Conservation (phyloP, 495 filamentous ascomycete genomes). For the Xanthoparmelia taractica region DNA sequence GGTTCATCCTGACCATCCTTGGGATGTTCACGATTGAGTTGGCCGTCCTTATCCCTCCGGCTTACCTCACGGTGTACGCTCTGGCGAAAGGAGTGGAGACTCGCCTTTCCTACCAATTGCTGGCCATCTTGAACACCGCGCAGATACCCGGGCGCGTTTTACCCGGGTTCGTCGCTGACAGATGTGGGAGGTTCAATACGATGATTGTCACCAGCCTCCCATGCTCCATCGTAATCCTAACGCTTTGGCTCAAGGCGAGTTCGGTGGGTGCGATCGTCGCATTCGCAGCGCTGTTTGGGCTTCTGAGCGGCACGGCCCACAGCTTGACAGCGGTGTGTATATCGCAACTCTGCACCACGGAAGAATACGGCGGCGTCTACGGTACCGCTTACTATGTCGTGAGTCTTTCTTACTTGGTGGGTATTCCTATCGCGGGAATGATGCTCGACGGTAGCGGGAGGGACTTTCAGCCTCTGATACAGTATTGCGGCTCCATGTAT, state of each 20-base stretch:
- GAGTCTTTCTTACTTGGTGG: too few species aligned
- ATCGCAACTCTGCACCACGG: conserved; percentile 38
- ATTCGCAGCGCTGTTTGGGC: conserved; percentile 51
- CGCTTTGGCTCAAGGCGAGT: conserved; percentile 44
- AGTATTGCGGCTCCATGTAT: too few species aligned
- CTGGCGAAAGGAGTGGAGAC: conserved; percentile 6
- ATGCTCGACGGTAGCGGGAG: too few species aligned
- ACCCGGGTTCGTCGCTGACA: conserved; percentile 57
- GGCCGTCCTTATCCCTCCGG: conserved; percentile 40
- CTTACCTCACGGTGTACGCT: conserved; percentile 35
- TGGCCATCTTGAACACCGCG: conserved; percentile 41
- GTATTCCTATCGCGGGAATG: too few species aligned
- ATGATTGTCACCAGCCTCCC: conserved; percentile 52
- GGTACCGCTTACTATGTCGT: conserved; percentile 40
- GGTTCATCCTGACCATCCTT: conserved; percentile 44
- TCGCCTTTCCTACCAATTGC: conserved; percentile 34
- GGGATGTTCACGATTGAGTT: conserved; percentile 38
- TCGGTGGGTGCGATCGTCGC: conserved; percentile 43
- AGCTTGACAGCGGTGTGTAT: conserved; percentile 30
- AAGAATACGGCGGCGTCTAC: conserved; percentile 40
- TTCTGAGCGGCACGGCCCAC: conserved; percentile 54
- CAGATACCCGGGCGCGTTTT: conserved; percentile 29
- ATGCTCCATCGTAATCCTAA: conserved; percentile 50
- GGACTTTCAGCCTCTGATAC: too few species aligned
- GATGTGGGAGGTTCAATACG: conserved; percentile 61